phyloP scores from a whole-genome alignment of 768 basidiomycete genomes.

The Collybiopsis luxurians region DNA sequence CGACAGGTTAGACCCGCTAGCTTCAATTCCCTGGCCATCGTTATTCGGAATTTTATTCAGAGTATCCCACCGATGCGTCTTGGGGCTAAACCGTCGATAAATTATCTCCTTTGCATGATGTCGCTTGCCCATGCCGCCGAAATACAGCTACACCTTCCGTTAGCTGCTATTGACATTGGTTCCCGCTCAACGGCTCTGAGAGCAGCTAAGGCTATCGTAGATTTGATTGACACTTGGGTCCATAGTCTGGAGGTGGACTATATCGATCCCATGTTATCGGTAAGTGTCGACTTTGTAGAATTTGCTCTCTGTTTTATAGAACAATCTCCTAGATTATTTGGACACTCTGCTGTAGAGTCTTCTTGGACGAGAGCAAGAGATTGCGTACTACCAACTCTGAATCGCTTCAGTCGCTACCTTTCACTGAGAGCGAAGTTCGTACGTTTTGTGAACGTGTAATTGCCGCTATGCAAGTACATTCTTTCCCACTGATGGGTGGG shows the following conservation, averaged over 20 bases:
- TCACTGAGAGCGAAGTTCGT: not conserved
- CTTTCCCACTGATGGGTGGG: slow-evolving; percentile 3
- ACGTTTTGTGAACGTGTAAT: not conserved
- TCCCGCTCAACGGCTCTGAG: slow-evolving; percentile 10
- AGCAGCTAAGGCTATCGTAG: slow-evolving; percentile 12
- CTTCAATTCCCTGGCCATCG: slow-evolving; percentile 20
- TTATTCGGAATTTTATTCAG: slow-evolving; percentile 24
- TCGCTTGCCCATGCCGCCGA: slow-evolving; percentile 31
- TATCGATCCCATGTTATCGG: slow-evolving; percentile 17
- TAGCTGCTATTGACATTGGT: slow-evolving; percentile 9
- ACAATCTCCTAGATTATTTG: slow-evolving; percentile 1
- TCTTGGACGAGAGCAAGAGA: not conserved
- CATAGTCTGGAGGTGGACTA: slow-evolving; percentile 6
- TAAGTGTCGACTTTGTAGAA: not conserved
- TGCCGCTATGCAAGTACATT: not conserved
- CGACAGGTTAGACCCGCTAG: not conserved
- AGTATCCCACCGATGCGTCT: slow-evolving; percentile 15
- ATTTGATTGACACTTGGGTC: slow-evolving; percentile 8
- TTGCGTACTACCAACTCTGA: not conserved
- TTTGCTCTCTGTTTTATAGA: not conserved
- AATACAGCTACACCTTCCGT: slow-evolving; percentile 25
- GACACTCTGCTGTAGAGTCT: not conserved
- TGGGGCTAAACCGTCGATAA: slow-evolving; percentile 13
- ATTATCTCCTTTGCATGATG: slow-evolving; percentile 27
- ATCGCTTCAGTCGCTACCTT: not conserved